Percentiles rank a stretch among this genome's conserved stretches.
phyloP scores from a whole-genome alignment of 371 early-diverging fungal genomes.

The Mortierella sp. region DNA sequence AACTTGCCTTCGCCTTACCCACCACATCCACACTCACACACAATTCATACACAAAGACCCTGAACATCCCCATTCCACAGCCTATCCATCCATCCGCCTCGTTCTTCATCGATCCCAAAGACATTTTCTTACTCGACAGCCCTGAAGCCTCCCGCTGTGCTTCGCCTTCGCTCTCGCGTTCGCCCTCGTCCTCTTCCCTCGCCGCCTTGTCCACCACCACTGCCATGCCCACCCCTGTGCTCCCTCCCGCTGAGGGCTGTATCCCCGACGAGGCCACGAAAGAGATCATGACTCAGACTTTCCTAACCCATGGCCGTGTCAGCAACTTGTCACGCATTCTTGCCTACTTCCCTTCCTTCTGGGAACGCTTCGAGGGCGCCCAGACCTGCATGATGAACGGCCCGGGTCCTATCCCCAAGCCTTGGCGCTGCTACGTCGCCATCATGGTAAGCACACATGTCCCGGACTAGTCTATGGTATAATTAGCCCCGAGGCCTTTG shows the following conservation, averaged over 20 bases:
- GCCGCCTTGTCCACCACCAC: conserved; percentile 29
- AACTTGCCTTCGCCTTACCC: too few relatives aligned
- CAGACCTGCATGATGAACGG: conserved; percentile 56
- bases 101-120: conserved; percentile 60
- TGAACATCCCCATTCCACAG: conserved; percentile 60
- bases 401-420: conserved; percentile 65
- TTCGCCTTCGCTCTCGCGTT: conserved; percentile 39
- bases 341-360: conserved; percentile 72
- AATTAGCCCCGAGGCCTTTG: too few relatives aligned
- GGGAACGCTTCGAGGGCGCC: conserved; percentile 62
- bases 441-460: conserved; percentile 59
- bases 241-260: conserved; percentile 32
- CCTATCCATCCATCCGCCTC: conserved; percentile 69
- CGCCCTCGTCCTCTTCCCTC: conserved; percentile 24
- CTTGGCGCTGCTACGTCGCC: conserved; percentile 70
- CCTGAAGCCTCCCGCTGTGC: conserved; percentile 31
- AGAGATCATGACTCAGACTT: conserved; percentile 65
- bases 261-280: conserved; percentile 40
- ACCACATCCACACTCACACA: too few relatives aligned
- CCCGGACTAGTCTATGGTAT: not conserved
- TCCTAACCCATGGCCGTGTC: conserved; percentile 65
- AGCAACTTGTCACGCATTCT: conserved; percentile 66
- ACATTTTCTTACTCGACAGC: conserved; percentile 40
- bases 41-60: conserved; percentile 52
- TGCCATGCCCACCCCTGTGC: conserved; percentile 4